Conservation (phyloP, 1,284 basidiomycete species). For the Trametes hirsuta region DNA sequence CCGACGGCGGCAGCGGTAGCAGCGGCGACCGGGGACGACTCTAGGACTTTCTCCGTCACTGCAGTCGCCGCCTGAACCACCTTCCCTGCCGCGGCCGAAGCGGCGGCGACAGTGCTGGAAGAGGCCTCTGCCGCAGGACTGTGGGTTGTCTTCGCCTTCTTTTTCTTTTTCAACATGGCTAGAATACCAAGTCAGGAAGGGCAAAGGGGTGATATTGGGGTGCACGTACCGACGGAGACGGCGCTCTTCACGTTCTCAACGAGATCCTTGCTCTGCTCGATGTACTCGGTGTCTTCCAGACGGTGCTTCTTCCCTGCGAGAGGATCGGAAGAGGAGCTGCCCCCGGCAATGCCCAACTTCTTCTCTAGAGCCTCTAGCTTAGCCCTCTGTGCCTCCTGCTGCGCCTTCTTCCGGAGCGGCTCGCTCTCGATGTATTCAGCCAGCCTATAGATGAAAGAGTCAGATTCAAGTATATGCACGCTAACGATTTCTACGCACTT, state of each 20-base stretch:
- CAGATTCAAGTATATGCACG: background rate
- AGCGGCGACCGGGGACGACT: conserved; percentile 21
- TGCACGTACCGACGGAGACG: conserved; percentile 73
- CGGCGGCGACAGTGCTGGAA: conserved; percentile 23
- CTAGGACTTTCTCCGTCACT: conserved; percentile 22
- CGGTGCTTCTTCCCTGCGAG: conserved; percentile 81
- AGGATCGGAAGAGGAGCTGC: conserved; percentile 47
- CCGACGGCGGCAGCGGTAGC: conserved; percentile 20
- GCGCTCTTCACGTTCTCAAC: conserved; percentile 93
- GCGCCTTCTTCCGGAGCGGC: conserved; percentile 80
- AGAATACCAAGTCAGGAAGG: conserved; percentile 16
- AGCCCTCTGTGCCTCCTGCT: conserved; percentile 78
- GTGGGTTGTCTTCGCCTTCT: conserved; percentile 70
- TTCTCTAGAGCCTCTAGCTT: conserved; percentile 88
- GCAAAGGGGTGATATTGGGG: background rate
- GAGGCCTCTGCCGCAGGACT: conserved; percentile 30
- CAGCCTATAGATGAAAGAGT: conserved; percentile 53
- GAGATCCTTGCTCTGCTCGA: conserved; percentile 92
- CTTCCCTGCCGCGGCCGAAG: conserved; percentile 22
- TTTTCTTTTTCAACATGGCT: conserved; percentile 85
- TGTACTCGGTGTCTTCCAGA: conserved; percentile 90
- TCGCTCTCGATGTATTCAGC: conserved; percentile 89
- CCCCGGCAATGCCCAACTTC: conserved; percentile 70
- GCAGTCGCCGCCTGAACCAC: conserved; percentile 13
- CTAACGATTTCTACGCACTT: conserved; percentile 53